Conservation (phyloP, 495 filamentous ascomycete genomes). For the Aspergillus sclerotioniger region DNA sequence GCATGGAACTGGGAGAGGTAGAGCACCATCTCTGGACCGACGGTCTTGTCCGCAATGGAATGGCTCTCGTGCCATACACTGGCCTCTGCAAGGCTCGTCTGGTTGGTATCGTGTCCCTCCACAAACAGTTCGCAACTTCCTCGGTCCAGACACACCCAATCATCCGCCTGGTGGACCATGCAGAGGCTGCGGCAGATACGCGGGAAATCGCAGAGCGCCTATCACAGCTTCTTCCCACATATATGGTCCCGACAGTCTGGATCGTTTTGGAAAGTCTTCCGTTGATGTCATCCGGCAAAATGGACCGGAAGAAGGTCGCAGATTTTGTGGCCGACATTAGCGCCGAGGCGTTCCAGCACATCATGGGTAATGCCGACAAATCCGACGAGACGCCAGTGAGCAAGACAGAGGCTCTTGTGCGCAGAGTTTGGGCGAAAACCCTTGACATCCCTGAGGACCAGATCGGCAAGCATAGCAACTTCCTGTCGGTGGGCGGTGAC, state of each 20-base stretch:
- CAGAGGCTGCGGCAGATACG: background rate
- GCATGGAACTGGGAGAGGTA: slow-evolving; percentile 45
- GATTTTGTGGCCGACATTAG: background rate
- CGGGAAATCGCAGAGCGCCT: background rate
- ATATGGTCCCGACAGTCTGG: slow-evolving; percentile 44
- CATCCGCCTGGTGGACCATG: background rate
- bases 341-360: background rate
- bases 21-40: slow-evolving; percentile 34
- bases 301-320: slow-evolving; percentile 23
- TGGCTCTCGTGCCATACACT: slow-evolving; percentile 20
- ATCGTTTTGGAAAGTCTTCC: slow-evolving; percentile 38
- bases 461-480: slow-evolving; percentile 43
- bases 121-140: background rate
- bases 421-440: slow-evolving; percentile 16
- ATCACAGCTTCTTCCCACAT: slow-evolving; percentile 19
- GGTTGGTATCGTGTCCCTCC: slow-evolving; percentile 9
- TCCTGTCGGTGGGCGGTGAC: slow-evolving; percentile 56
- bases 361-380: background rate
- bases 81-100: slow-evolving; percentile 12
- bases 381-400: background rate
- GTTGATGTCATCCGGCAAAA: slow-evolving; percentile 35
- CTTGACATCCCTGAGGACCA: slow-evolving; percentile 17
- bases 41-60: slow-evolving; percentile 24
- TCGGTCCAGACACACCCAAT: background rate
- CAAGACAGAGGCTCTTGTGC: slow-evolving; percentile 14